These are phyloP conservation scores for Saccharomycopsis schoenii DNA, from an alignment of 805 yeast genomes.

Conservation along the genomic window DNA sequence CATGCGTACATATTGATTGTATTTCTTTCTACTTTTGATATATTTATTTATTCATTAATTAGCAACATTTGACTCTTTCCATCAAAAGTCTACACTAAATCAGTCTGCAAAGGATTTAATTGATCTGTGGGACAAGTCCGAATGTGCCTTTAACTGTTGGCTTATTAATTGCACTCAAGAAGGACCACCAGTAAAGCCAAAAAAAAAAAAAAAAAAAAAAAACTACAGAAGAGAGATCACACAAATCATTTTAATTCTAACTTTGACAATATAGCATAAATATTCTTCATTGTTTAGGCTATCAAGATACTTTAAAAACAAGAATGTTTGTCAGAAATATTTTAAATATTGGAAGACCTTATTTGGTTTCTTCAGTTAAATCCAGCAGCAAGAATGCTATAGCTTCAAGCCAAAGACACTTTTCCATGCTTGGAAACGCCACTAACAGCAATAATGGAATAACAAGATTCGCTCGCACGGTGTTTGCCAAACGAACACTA, in stretches of 20 bases:
- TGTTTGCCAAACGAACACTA: slow-evolving; percentile 22
- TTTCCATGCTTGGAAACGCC: neutral
- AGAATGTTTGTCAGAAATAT: neutral
- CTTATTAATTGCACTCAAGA: neutral
- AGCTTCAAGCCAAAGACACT: neutral
- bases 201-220: neutral
- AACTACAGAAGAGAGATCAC: neutral
- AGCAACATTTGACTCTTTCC: neutral
- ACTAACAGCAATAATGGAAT: neutral
- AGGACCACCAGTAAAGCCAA: neutral
- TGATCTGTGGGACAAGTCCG: neutral
- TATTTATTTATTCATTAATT: neutral
- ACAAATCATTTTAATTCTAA: neutral
- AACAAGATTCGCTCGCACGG: neutral
- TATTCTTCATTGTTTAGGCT: neutral
- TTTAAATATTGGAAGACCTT: neutral
- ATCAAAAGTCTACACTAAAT: too few relatives aligned
- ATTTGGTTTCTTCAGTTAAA: neutral
- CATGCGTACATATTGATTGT: neutral
- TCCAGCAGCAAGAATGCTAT: neutral
- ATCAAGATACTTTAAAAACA: neutral
- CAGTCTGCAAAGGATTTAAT: too few relatives aligned
- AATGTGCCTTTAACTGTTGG: neutral
- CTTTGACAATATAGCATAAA: neutral
- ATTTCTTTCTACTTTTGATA: neutral